Evolutionary conservation across 2,329 filamentous ascomycete genomes (phyloP).

Genomic region (Penicillium sp.): DNA sequence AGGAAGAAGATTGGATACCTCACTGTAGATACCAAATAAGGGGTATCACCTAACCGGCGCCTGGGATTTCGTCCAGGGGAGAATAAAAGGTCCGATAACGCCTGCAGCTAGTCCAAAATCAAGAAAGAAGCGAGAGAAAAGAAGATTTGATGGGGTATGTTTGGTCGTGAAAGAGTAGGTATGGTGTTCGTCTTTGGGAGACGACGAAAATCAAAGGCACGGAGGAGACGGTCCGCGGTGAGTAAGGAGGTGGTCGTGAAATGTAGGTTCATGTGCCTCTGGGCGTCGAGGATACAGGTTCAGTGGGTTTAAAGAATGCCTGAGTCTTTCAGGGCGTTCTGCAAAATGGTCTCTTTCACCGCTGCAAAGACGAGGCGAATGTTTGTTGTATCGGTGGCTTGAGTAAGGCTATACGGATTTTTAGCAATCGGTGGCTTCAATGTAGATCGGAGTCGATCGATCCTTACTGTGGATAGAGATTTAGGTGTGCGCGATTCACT

Average conservation of each 20-base stretch:
- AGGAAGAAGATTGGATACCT: constrained; percentile 11
- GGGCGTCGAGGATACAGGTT: neutral
- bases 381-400: constrained; percentile 98
- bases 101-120: constrained; percentile 21
- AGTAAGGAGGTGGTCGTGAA: neutral
- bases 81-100: constrained; percentile 18
- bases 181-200: neutral
- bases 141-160: constrained; percentile 8
- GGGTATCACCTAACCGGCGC: constrained; percentile 18
- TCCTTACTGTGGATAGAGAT: constrained; percentile 94
- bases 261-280: neutral
- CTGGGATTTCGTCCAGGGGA: constrained; percentile 15
- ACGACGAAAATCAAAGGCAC: neutral
- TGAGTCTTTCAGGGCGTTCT: constrained; percentile 96
- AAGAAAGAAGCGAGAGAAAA: constrained; percentile 8
- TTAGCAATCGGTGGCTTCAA: constrained; percentile 18
- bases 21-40: constrained; percentile 13
- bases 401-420: constrained; percentile 68
- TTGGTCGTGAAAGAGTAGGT: constrained; percentile 10
- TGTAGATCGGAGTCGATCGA: neutral
- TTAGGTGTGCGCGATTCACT: constrained; percentile 92
- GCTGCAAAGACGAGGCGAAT: constrained; percentile 97
- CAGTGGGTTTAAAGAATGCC: constrained; percentile 68
- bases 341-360: constrained; percentile 97
- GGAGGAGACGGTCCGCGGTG: neutral